Percentiles rank a stretch among this genome's conserved stretches.
Evolutionary conservation across 148 eudicot genomes (phyloP).

Genomic region (Pharnaceum exiguum): DNA sequence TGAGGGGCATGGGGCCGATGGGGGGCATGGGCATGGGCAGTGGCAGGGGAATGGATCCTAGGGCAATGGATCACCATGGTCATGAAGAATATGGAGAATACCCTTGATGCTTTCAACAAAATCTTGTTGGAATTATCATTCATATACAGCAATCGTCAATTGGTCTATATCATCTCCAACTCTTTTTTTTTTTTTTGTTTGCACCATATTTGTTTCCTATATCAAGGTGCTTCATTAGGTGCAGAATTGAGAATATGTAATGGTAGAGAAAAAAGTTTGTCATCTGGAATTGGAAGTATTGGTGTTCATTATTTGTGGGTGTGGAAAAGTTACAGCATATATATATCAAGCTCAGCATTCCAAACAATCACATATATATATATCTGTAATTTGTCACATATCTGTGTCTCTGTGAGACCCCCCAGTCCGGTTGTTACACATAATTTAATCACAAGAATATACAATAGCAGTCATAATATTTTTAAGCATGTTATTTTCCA

Average conservation of each 20-base stretch:
- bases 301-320: too few relatives aligned
- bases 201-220: background rate
- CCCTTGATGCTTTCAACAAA: background rate
- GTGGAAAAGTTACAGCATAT: too few relatives aligned
- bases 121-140: background rate
- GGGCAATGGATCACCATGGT: too few relatives aligned
- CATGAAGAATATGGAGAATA: slow-evolving; percentile 18
- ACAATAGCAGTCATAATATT: too few relatives aligned
- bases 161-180: background rate
- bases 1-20: background rate
- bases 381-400: too few relatives aligned
- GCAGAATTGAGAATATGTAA: slow-evolving; percentile 15
- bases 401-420: too few relatives aligned
- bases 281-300: too few relatives aligned
- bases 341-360: too few relatives aligned
- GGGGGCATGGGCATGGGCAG: slow-evolving; percentile 6
- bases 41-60: slow-evolving; percentile 7
- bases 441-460: too few relatives aligned
- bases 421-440: too few relatives aligned
- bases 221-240: slow-evolving; percentile 13
- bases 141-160: slow-evolving; percentile 5
- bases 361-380: too few relatives aligned
- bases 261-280: slow-evolving; percentile 3
- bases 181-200: background rate
- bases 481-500: too few relatives aligned